phyloP scores from a whole-genome alignment of 257 asterid species.

The Nicotiana benthamiana region DNA sequence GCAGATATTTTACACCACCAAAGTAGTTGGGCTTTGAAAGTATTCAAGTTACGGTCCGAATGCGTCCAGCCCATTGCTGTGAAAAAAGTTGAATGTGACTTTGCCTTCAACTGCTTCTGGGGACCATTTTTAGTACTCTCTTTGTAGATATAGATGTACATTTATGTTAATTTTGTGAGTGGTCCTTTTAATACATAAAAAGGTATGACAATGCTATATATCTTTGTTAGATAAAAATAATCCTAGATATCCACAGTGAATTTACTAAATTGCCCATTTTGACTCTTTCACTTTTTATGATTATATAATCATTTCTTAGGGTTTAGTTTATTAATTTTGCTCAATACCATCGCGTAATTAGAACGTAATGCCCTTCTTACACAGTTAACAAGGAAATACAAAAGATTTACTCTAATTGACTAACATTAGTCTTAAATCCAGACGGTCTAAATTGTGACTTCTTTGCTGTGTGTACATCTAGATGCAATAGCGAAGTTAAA shows the following conservation, averaged over 20 bases:
- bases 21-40: conserved; percentile 30
- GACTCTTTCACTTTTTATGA: neutral
- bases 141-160: neutral
- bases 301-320: neutral
- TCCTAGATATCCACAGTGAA: neutral
- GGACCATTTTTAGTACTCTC: conserved; percentile 16
- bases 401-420: no score
- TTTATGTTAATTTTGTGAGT: neutral
- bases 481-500: no score
- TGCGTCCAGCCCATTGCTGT: conserved; percentile 19
- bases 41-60: neutral
- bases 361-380: no score
- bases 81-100: conserved; percentile 14
- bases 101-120: conserved; percentile 10
- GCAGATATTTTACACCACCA: neutral
- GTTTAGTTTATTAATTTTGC: neutral
- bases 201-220: neutral
- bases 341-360: no score
- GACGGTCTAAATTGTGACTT: no score
- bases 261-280: neutral
- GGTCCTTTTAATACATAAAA: neutral
- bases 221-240: neutral
- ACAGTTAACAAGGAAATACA: no score
- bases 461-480: no score
- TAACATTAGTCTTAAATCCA: no score